Evolutionary conservation across 139 green algal species (phyloP).

Genomic region (Trebouxia sp.): DNA sequence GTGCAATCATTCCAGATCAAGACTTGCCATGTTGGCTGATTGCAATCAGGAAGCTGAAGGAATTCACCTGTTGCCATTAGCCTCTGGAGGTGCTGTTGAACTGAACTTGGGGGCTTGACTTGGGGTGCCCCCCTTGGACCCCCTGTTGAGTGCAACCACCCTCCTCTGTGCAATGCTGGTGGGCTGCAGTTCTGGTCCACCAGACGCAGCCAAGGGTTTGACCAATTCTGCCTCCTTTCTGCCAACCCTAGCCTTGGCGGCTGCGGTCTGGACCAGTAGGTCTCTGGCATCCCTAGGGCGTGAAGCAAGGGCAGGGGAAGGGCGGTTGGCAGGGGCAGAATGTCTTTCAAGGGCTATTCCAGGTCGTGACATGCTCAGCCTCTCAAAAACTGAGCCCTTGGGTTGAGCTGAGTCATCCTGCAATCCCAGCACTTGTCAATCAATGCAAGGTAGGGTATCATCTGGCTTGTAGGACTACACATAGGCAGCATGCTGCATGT

Average conservation of each 20-base stretch:
- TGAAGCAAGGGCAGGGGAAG: neutral
- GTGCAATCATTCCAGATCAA: too few relatives aligned
- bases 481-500: too few relatives aligned
- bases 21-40: too few relatives aligned
- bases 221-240: constrained; percentile 14
- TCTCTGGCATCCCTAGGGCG: neutral
- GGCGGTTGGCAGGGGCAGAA: neutral
- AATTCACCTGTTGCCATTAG: neutral
- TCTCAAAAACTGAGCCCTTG: constrained; percentile 2
- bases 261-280: neutral
- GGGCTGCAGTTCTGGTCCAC: neutral
- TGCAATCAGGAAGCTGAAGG: neutral
- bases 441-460: neutral
- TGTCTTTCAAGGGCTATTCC: neutral
- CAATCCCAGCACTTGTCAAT: neutral
- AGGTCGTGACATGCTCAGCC: neutral
- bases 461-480: neutral
- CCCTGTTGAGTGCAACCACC: constrained; percentile 6
- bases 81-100: neutral
- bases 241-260: constrained; percentile 16
- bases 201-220: neutral
- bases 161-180: constrained; percentile 1
- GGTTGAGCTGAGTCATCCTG: neutral
- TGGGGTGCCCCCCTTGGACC: neutral
- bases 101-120: neutral